Conservation (phyloP, 176 grass and related monocot species). For the Juncus inflexus region DNA sequence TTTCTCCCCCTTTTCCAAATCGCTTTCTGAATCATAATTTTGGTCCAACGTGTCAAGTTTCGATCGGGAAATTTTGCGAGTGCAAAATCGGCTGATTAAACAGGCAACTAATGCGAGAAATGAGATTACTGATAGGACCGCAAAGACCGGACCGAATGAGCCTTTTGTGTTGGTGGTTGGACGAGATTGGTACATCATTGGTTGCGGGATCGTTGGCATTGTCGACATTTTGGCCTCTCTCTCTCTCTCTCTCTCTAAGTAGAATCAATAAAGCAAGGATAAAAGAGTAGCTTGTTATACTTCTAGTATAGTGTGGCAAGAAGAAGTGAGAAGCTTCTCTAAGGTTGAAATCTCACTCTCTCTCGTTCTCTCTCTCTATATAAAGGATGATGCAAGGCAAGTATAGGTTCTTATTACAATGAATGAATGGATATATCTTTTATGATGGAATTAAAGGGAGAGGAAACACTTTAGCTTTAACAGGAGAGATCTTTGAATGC, state of each 20-base stretch:
- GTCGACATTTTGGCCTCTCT: neutral
- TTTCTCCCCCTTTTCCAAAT: slow-evolving; percentile 71
- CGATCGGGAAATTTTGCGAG: slow-evolving; percentile 42
- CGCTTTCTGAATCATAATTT: slow-evolving; percentile 44
- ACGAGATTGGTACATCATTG: slow-evolving; percentile 43
- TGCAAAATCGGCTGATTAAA: slow-evolving; percentile 52
- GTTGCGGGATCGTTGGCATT: slow-evolving; percentile 60
- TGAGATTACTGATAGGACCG: slow-evolving; percentile 63
- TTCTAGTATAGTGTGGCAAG: slow-evolving; percentile 16
- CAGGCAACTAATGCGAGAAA: slow-evolving; percentile 61
- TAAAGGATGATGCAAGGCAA: slow-evolving; percentile 15
- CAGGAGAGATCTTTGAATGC: slow-evolving; percentile 75
- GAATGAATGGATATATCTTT: slow-evolving; percentile 4
- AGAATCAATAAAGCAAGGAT: neutral
- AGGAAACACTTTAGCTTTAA: slow-evolving; percentile 24
- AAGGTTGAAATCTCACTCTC: slow-evolving; percentile 17
- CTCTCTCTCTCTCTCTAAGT: neutral
- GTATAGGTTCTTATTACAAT: slow-evolving; percentile 20
- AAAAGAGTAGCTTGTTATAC: neutral
- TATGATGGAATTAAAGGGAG: slow-evolving; percentile 27
- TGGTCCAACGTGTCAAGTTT: slow-evolving; percentile 25
- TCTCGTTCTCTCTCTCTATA: slow-evolving; percentile 13
- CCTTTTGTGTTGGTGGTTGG: slow-evolving; percentile 39
- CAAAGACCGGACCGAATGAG: slow-evolving; percentile 63
- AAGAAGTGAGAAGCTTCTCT: slow-evolving; percentile 16